Percentiles rank a stretch among this genome's conserved stretches.
Conservation (phyloP, 1,284 basidiomycete genomes). For the Coniferiporia weirii region DNA sequence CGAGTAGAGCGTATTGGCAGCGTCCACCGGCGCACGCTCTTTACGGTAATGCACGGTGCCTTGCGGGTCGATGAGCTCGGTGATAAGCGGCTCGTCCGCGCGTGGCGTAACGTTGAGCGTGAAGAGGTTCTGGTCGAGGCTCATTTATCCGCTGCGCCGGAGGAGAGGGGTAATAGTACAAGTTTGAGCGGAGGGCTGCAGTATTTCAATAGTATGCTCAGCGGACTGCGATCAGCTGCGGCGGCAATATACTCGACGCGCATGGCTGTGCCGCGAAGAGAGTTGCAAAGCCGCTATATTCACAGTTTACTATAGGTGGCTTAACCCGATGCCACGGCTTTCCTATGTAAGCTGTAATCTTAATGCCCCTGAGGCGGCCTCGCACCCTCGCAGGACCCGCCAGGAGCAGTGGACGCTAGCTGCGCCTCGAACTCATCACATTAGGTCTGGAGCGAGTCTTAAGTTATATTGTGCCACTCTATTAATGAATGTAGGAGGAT, state of each 20-base stretch:
- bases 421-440: too few species aligned
- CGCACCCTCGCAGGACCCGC: too few species aligned
- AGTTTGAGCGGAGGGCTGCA: too few species aligned
- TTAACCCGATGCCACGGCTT: too few species aligned
- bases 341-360: too few species aligned
- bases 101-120: slow-evolving; percentile 61
- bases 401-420: too few species aligned
- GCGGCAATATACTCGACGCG: background rate
- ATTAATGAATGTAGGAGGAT: background rate
- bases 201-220: too few species aligned
- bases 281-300: background rate
- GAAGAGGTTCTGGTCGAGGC: slow-evolving; percentile 75
- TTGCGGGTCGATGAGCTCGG: slow-evolving; percentile 62
- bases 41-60: slow-evolving; percentile 67
- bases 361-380: too few species aligned
- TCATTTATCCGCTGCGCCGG: slow-evolving; percentile 40
- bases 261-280: slow-evolving; percentile 5
- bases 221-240: background rate
- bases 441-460: background rate
- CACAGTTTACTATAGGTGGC: too few species aligned
- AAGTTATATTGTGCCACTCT: background rate
- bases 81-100: slow-evolving; percentile 49
- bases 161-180: too few species aligned
- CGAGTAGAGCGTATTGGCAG: slow-evolving; percentile 38
- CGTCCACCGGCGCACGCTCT: slow-evolving; percentile 37